These are phyloP conservation scores for Mortierella sp. DNA, from an alignment of 371 early-diverging fungal genomes.

Conservation along the genomic window DNA sequence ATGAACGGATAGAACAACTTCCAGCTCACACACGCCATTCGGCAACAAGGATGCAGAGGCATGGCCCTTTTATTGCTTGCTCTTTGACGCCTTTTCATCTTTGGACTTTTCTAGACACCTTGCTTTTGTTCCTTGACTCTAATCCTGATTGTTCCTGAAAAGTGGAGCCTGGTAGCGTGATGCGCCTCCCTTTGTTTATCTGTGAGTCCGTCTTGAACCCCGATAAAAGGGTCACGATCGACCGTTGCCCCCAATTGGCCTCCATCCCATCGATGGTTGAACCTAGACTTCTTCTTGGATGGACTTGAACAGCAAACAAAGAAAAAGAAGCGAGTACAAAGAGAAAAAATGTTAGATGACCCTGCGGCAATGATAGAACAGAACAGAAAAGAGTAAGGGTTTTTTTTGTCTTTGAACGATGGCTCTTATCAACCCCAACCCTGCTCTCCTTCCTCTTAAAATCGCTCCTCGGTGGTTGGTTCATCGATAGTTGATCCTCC, in stretches of 20 bases:
- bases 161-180: too few species aligned
- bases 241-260: neutral
- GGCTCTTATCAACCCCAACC: neutral
- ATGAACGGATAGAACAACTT: neutral
- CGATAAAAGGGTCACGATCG: too few species aligned
- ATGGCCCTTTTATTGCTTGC: neutral
- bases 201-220: too few species aligned
- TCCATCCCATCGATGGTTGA: neutral
- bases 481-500: neutral
- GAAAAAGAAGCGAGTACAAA: neutral
- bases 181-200: too few species aligned
- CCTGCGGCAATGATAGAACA: neutral
- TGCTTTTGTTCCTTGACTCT: neutral
- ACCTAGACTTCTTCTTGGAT: neutral
- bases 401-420: neutral
- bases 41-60: neutral
- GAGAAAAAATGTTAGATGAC: neutral
- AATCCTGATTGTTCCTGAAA: too few species aligned
- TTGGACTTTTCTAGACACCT: neutral
- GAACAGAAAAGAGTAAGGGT: neutral
- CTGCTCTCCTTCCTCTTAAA: neutral
- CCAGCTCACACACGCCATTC: neutral
- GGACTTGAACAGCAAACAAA: neutral
- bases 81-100: too few species aligned
- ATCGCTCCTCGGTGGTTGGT: slow-evolving; percentile 3